Conservation (phyloP, 2,329 filamentous ascomycete species). For the Capronia americana region DNA sequence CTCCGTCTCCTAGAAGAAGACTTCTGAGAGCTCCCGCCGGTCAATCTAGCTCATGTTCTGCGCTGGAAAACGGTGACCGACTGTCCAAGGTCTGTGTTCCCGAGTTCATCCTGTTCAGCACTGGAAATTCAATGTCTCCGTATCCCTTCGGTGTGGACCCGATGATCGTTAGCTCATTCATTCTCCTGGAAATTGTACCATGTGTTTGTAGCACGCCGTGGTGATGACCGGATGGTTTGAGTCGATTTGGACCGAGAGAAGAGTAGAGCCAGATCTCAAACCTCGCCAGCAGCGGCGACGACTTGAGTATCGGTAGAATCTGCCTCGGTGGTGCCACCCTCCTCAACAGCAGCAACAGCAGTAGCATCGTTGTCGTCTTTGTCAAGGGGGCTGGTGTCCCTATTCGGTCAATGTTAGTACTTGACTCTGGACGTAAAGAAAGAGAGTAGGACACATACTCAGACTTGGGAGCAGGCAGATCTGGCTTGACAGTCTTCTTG, state of each 20-base stretch:
- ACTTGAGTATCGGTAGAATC: neutral
- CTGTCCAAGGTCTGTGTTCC: neutral
- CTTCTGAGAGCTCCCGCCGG: neutral
- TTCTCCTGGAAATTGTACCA: neutral
- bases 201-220: neutral
- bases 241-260: neutral
- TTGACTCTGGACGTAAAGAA: neutral
- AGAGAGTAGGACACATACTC: slow-evolving; percentile 9
- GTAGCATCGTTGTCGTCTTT: neutral
- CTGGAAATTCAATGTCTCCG: neutral
- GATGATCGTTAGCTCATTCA: neutral
- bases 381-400: neutral
- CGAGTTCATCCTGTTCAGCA: no score
- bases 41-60: neutral
- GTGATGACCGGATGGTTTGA: neutral
- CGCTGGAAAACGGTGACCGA: neutral
- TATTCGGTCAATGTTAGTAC: neutral
- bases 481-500: slow-evolving; percentile 9
- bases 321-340: neutral
- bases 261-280: neutral
- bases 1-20: neutral
- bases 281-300: neutral
- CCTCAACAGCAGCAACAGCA: neutral
- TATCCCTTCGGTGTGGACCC: neutral
- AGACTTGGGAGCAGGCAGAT: neutral